Base-by-base conservation (phyloP, 805 yeast genomes). In the Pichia exigua region DNA sequence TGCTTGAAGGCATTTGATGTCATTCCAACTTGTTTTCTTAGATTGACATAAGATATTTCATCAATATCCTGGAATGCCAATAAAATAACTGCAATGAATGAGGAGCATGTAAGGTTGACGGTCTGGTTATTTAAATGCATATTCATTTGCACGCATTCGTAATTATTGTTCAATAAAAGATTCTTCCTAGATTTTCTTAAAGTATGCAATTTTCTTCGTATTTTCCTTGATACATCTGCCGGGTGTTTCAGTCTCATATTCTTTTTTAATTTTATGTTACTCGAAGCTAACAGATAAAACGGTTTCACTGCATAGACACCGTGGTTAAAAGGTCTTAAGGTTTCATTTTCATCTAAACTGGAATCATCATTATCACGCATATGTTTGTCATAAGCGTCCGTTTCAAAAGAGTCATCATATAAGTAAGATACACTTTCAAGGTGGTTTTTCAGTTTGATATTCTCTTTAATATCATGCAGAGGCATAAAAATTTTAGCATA, bases 41-140 rank as follows among this genome's bases (percentile, higher is more conserved):
- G 51, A 32, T 69, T 63, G 0, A 51, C 47, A 15, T 67, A 50
- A 0, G 48, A 46, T 12, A 65, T 56, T 1, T 15, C 11, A 12
- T 67, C 66, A 2, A 40, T 15, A 0, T 69, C 63, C 43, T 73
- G 71, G 54, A 74, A 76, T 17, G 70, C 59, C 15, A 70, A 50
- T 3, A 77, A 54, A 0, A 75, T 65, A 1, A 69, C 60, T 0
- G 78, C 78, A 56, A 76, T 79, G 45, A 71, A 67, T n/a, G 75
- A 56, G 41, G 75, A 73, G 20, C 76, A 68, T 2, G 2, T 38
- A 7, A 46, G 1, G 8, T 8, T 2, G 1, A 43, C 15, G 4
- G 28, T 20, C 11, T 18, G 17, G 7, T 9, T 10, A 20, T 20
- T 18, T 9, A 38, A 17, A 42, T 32, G 35, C n/a, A 27, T 20